These are phyloP conservation scores for Biscogniauxia mediterranea DNA, from an alignment of 2,329 filamentous ascomycete genomes.

Conservation along the genomic window DNA sequence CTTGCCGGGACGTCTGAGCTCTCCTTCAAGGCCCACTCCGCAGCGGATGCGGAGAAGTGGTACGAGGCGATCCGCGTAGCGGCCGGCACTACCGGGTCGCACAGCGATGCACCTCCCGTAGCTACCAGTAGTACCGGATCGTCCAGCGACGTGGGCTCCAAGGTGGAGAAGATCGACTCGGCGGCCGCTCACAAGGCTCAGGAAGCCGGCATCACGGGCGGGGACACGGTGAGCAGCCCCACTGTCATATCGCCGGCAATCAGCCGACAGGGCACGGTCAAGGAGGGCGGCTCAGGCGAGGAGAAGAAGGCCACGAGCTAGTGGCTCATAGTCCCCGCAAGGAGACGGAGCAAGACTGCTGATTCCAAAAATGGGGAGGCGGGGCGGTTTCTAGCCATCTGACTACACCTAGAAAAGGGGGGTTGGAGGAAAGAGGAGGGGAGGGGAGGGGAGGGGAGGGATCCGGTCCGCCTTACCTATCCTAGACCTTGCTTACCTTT, in stretches of 20 bases:
- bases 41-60: constrained; percentile 82
- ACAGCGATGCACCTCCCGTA: constrained; percentile 34
- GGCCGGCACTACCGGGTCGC: constrained; percentile 49
- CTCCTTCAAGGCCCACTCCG: constrained; percentile 81
- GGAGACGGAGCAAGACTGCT: constrained; percentile 5
- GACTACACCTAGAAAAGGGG: not conserved
- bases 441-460: no score
- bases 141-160: constrained; percentile 25
- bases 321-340: constrained; percentile 11
- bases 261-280: constrained; percentile 20
- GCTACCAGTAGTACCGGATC: constrained; percentile 15
- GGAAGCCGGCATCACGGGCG: constrained; percentile 46
- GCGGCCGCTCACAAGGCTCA: constrained; percentile 39
- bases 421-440: no score
- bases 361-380: not conserved
- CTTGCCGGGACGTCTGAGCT: constrained; percentile 78
- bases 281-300: constrained; percentile 14
- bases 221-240: constrained; percentile 32
- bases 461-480: not conserved
- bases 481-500: not conserved
- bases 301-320: constrained; percentile 27
- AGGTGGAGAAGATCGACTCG: constrained; percentile 24
- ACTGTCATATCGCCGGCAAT: constrained; percentile 30
- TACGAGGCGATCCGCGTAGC: constrained; percentile 67
- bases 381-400: constrained; percentile 3